A percentile compares a stretch with the other conserved stretches of the same genome.
Evolutionary conservation across 495 filamentous ascomycete genomes (phyloP).

Genomic region (Aspergillus taichungensis): DNA sequence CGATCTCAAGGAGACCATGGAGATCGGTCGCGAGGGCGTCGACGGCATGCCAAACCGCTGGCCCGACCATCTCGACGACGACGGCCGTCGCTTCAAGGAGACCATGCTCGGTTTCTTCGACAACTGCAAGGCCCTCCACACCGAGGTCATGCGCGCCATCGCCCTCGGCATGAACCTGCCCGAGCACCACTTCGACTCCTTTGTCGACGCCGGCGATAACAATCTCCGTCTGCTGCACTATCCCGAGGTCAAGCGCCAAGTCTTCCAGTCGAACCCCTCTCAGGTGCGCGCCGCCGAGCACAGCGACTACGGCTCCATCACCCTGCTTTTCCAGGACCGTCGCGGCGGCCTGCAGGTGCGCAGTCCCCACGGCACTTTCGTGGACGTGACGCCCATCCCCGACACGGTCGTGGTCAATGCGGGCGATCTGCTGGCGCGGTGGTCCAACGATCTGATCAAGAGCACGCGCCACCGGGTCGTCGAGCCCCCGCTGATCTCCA

Average conservation of each 20-base stretch:
- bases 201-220: conserved; percentile 68
- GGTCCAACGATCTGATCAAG: conserved; percentile 86
- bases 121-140: conserved; percentile 65
- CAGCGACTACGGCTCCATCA: conserved; percentile 83
- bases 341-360: conserved; percentile 79
- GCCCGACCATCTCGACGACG: conserved; percentile 56
- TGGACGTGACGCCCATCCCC: conserved; percentile 74
- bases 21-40: conserved; percentile 72
- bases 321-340: conserved; percentile 81
- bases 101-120: conserved; percentile 66
- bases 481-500: conserved; percentile 51
- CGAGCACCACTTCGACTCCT: conserved; percentile 67
- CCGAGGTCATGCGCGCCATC: conserved; percentile 78
- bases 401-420: conserved; percentile 87
- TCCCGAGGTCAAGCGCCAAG: conserved; percentile 54
- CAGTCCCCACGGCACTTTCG: conserved; percentile 65
- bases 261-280: conserved; percentile 60
- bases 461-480: conserved; percentile 86
- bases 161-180: conserved; percentile 74
- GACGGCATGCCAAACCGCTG: conserved; percentile 66
- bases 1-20: conserved; percentile 77
- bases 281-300: conserved; percentile 82
- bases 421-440: conserved; percentile 78
- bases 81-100: conserved; percentile 56
- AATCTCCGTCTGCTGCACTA: conserved; percentile 87